phyloP scores from a whole-genome alignment of 1,284 basidiomycete species.

The Leccinum huronense region DNA sequence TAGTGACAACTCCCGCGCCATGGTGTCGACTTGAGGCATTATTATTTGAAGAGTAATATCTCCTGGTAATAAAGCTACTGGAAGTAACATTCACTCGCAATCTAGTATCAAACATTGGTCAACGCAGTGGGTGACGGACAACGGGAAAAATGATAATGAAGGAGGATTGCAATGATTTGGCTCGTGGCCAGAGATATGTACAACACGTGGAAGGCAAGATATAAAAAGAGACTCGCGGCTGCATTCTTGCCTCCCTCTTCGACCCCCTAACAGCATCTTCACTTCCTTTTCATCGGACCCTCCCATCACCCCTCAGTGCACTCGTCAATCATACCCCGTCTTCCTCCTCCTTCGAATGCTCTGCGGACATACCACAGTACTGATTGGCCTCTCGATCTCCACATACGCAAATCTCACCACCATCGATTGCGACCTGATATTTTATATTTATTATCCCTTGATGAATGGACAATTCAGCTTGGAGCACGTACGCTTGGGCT shows the following conservation, averaged over 20 bases:
- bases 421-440: conserved; percentile 10
- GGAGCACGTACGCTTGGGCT: conserved; percentile 74
- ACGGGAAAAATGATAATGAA: not conserved
- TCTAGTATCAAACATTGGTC: conserved; percentile 49
- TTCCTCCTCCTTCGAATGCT: conserved; percentile 41
- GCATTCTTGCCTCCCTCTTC: conserved; percentile 65
- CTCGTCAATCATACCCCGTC: conserved; percentile 16
- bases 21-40: conserved; percentile 72
- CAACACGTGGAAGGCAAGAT: not conserved
- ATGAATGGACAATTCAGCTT: conserved; percentile 63
- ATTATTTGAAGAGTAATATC: conserved; percentile 76
- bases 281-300: conserved; percentile 68
- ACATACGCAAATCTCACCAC: conserved; percentile 51
- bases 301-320: conserved; percentile 32
- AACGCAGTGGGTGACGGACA: conserved; percentile 9
- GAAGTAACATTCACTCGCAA: conserved; percentile 38
- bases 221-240: conserved; percentile 52
- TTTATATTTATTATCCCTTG: conserved; percentile 19
- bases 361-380: conserved; percentile 62
- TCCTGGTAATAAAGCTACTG: conserved; percentile 64
- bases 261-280: conserved; percentile 58
- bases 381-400: conserved; percentile 55
- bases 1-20: conserved; percentile 67
- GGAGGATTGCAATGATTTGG: not conserved
- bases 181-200: not conserved